Evolutionary conservation across 768 basidiomycete species (phyloP), one percentile per base, ranked within the genome.

Genomic region (Russula sp.): DNA sequence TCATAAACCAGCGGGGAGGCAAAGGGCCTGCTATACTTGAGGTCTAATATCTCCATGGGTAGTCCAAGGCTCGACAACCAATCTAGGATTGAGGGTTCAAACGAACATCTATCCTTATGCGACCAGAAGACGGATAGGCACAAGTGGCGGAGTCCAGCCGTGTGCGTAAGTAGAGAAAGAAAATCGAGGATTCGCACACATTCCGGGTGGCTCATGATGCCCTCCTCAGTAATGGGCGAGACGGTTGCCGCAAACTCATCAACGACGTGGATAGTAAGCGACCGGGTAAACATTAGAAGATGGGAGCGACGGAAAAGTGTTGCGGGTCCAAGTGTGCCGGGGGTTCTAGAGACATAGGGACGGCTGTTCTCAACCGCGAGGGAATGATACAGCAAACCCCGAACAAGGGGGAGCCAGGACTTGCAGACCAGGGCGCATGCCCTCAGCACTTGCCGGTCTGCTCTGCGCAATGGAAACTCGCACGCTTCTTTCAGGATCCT

Each of bases 381-480:
- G 11, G 58, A 31, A 13, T 47, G 63, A 39, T 64, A 64, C 1
- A 64, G 49, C 54, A 55, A 27, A 31, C 59, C 50, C 54, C 27
- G 59, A 11, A 40, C 22, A 39, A 64, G 44, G 11, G 63, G 59
- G 6, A 60, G 53, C 63, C 63, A 64, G 11, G 63, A 50, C 20
- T 60, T 64, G 59, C 58, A 64, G 53, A 64, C 63, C 1, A 44
- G 9, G 18, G 63, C 63, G 27, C 40, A 64, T n/a, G 54, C 63
- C 6, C 40, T 51, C 2, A 64, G 49, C 34, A 47, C 3, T 34
- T 47, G 40, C 31, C 54, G 54, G 40, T 60, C 59, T 31, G 22
- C 34, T 27, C 9, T 31, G 18, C 54, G 34, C 32, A 31, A 22
- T 20, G 58, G 63, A 16, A 55, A 37, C 11, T 60, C 59, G 63